Evolutionary conservation across 129 eudicot genomes (phyloP), one percentile per base, ranked within the genome.

Genomic region (Lactuca saligna): DNA sequence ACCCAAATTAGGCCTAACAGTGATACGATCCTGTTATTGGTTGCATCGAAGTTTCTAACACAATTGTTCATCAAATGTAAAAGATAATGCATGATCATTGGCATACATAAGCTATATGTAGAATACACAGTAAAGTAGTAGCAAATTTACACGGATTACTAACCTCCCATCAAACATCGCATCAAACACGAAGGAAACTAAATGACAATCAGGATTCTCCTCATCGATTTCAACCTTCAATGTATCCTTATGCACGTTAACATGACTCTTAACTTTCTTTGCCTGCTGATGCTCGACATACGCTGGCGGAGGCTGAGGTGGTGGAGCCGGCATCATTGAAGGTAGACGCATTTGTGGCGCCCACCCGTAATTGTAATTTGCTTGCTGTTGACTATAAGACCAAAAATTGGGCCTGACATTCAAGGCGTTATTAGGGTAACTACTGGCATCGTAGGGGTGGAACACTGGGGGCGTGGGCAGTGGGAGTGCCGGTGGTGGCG

Each of bases 171-270:
- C 88, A 73, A 85, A 72, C 58, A 88, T 55, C 5, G 97, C 97
- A 78, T 91, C 97, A 62, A 91, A 88, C 32, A 81, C 86, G 41
- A 91, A 91, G 16, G 88, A 91, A 66, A 91, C 93, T 86, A 91
- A 66, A 76, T 82, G 63, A 17, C 76, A 86, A 80, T 85, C 96
- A 51, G 89, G 92, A 65, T 85, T 76, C 32, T 70, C 57, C 73
- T 79, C 84, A 82, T 91, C 96, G 61, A 71, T 71, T 66, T 72
- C 88, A 54, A 91, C 81, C 83, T 79, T 85, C 80, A 91, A 63
- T 8, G 88, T 79, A 73, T 88, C 96, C 57, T 88, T 91, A 73
- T 86, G 91, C 67, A 91, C 87, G 71, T 91, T 91, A 8, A 91
- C 93, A 76, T 91, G 91, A 74, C 83, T 91, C 73, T 82, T 83